Evolutionary conservation across 768 basidiomycete genomes (phyloP), one percentile per base, ranked within the genome.

Genomic region (Floccularia luteovirens): DNA sequence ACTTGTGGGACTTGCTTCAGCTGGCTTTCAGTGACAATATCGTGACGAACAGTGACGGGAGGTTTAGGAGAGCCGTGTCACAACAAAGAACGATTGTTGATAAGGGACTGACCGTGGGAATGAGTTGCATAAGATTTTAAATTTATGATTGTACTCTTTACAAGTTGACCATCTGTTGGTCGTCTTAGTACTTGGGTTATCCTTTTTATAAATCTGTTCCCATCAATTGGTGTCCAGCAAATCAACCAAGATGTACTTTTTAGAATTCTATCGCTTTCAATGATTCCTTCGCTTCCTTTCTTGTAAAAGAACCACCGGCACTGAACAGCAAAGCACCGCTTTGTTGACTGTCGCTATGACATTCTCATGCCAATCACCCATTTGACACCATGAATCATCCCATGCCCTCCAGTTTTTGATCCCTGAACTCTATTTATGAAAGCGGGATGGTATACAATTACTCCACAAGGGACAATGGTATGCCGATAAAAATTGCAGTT

Each of bases 21-120:
- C 50, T 51, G 60, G 54, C 52, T 55, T 49, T 48, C 50, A 66
- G 67, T 69, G 64, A 69, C 66, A 69, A 64, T 61, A 52, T 67
- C 65, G 67, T 69, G 66, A 67, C 66, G 60, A 51, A 49, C 48
- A 65, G 67, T 68, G 66, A 70, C 66, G 62, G 62, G 58, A 59
- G 58, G 60, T 57, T 49, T 34, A 34, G 32, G 32, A 34, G 32
- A 17, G 27, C n/a, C 6, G 32, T 34, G 32, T 34, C 32, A 34
- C 32, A 34, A 17, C n/a, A 17, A 17, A 19, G 6, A 34, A 34
- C 20, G n/a, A 14, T 34, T 34, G 32, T 34, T 34, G 27, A 30
- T 34, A 19, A 34, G 20, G 8, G n/a, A 7, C n/a, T 14, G n/a
- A 19, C n/a, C 32, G 32, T 34, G 32, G 16, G 32, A 34, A 34